Evolutionary conservation across 2,329 filamentous ascomycete genomes (phyloP), one percentile per base, ranked within the genome.

Genomic region (Hymenoscyphus occultus): DNA sequence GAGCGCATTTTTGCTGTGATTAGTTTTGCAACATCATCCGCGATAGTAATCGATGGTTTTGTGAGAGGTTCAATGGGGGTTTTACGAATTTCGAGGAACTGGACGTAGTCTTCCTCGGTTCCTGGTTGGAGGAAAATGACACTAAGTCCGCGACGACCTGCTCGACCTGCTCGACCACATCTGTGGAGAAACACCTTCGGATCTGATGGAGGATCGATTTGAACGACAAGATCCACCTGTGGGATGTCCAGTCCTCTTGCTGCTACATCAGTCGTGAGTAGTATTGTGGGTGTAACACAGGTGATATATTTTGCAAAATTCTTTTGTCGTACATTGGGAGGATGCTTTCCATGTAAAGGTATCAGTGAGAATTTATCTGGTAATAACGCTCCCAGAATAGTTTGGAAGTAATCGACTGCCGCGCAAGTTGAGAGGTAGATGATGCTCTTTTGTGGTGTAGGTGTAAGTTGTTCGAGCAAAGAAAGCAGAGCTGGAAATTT

Each of bases 121-220:
- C 93, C 93, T 0, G 91, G 90, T 7, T 91, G 91, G 19, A 99
- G 82, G 76, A 99, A 89, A 0, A 96, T 88, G 1, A 98, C 86
- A 14, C 93, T 92, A 22, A 97, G 79, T 0, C 95, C 95, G 67
- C 89, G 88, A 67, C 94, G 84, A 0, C 93, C 93, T 75, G 97
- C 97, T 28, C 95, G 85, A 0, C 95, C 95, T 0, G 95, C 92
- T 69, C 95, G 85, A 1, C 95, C 95, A 35, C 95, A 90, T 5
- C 95, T 89, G 77, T 99, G 95, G 66, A 99, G 92, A 74, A 98
- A 98, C 12, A 91, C 93, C 76, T 98, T 98, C 0, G 93, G 92
- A 72, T 97, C 93, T 51, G 90, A 92, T 1, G 88, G 88, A 2
- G 88, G 90, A 75, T 97, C 93, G 56, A 97, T 82, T 75, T 97